Evolutionary conservation across 331 rosid genomes (phyloP).

Genomic region (Quercus phellos): DNA sequence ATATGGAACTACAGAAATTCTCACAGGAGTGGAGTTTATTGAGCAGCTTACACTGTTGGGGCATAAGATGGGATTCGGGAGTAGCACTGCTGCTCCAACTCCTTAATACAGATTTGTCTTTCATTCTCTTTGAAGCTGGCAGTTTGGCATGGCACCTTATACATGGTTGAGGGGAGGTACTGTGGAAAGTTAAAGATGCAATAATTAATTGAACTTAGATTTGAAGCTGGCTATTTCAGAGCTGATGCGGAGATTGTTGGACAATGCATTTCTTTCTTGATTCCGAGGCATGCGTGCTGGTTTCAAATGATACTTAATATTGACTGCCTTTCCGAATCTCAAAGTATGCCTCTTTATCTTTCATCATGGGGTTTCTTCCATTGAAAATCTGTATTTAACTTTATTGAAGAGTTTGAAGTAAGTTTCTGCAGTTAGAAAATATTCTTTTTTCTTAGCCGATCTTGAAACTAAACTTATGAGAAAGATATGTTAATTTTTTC

Average conservation of each 20-base stretch:
- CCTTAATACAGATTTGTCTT: constrained; percentile 31
- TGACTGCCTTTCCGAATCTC: constrained; percentile 7
- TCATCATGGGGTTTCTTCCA: constrained; percentile 15
- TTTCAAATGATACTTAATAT: not conserved
- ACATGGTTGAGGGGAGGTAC: constrained; percentile 4
- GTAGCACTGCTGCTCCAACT: constrained; percentile 39
- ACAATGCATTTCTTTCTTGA: constrained; percentile 1
- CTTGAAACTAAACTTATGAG: not conserved
- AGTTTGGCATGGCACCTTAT: constrained; percentile 23
- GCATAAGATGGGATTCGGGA: constrained; percentile 81
- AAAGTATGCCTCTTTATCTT: constrained; percentile 13
- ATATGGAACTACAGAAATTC: constrained; percentile 81
- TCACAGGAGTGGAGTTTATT: constrained; percentile 80
- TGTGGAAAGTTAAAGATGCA: constrained; percentile 20
- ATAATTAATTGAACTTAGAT: constrained; percentile 10
- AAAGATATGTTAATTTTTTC: not conserved
- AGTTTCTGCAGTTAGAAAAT: constrained; percentile 4
- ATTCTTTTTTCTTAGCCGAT: not conserved
- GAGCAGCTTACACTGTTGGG: constrained; percentile 83
- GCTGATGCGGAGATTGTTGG: constrained; percentile 16
- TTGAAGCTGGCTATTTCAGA: constrained; percentile 16
- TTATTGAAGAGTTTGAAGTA: not conserved
- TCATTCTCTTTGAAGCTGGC: not conserved
- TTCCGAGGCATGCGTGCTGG: constrained; percentile 20
- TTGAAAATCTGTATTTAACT: constrained; percentile 16